phyloP scores from a whole-genome alignment of 2,329 filamentous ascomycete species.

The Ceratocystis papillata region DNA sequence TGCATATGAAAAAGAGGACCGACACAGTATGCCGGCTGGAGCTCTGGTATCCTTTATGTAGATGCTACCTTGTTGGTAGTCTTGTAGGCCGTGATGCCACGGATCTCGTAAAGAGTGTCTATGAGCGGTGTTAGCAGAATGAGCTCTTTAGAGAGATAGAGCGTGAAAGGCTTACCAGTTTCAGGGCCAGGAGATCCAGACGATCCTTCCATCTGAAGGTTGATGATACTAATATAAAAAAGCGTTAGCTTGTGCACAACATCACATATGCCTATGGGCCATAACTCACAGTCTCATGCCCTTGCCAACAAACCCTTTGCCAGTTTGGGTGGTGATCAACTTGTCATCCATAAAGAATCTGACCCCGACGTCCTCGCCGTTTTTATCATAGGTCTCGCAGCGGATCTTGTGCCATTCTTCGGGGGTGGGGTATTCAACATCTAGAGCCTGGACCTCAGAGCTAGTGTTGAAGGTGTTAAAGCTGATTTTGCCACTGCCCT shows the following conservation, averaged over 20 bases:
- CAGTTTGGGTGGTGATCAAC: conserved; percentile 41
- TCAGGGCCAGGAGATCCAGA: conserved; percentile 36
- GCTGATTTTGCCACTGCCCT: conserved; percentile 45
- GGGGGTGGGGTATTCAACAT: conserved; percentile 40
- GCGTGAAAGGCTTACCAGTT: conserved; percentile 19
- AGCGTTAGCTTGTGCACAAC: conserved; percentile 5
- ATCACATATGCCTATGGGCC: neutral
- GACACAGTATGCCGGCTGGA: neutral
- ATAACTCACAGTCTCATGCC: conserved; percentile 36
- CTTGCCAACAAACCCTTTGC: conserved; percentile 40
- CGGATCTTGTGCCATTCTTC: conserved; percentile 41
- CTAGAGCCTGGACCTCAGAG: conserved; percentile 36
- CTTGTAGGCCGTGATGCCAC: conserved; percentile 10
- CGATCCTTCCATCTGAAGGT: conserved; percentile 39
- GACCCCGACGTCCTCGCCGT: conserved; percentile 42
- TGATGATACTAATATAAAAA: conserved; percentile 32
- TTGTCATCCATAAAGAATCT: conserved; percentile 45
- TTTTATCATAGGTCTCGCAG: conserved; percentile 41
- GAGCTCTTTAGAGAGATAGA: neutral
- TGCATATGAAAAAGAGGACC: neutral
- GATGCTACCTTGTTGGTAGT: neutral
- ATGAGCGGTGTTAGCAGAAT: neutral
- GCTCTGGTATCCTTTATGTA: neutral
- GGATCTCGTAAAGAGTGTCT: conserved; percentile 21
- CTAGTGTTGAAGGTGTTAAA: conserved; percentile 47